Conservation (phyloP, 306 rosid genomes). For the Quercus berberidifolia region DNA sequence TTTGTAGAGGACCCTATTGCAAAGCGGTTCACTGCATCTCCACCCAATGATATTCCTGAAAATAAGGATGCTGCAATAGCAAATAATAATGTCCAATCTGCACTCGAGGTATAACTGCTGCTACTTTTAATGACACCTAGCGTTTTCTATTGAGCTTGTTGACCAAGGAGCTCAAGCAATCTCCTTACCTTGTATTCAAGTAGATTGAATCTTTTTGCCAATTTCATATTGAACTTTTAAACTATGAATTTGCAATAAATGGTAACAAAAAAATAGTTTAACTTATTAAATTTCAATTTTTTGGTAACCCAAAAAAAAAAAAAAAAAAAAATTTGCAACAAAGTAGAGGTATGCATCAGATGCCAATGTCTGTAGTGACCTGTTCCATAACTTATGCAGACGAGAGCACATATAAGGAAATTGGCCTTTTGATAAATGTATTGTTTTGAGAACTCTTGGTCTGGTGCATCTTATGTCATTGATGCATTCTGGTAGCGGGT, state of each 20-base stretch:
- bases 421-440: neutral
- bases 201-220: neutral
- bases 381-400: neutral
- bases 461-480: neutral
- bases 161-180: neutral
- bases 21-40: constrained; percentile 55
- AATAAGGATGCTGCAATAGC: constrained; percentile 41
- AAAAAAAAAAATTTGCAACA: neutral
- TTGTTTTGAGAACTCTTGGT: neutral
- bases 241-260: neutral
- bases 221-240: neutral
- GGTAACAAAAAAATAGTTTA: too few species aligned
- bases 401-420: neutral
- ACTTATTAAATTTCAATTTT: too few species aligned
- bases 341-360: neutral
- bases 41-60: constrained; percentile 55
- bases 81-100: constrained; percentile 45
- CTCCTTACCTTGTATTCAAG: neutral
- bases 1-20: constrained; percentile 81
- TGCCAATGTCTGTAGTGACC: neutral
- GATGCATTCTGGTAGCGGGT: neutral
- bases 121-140: constrained; percentile 4
- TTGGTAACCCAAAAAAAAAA: too few species aligned
- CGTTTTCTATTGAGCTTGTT: neutral
- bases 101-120: constrained; percentile 46